phyloP scores from a whole-genome alignment of 139 green algal species.

The Medakamo hakoo region DNA sequence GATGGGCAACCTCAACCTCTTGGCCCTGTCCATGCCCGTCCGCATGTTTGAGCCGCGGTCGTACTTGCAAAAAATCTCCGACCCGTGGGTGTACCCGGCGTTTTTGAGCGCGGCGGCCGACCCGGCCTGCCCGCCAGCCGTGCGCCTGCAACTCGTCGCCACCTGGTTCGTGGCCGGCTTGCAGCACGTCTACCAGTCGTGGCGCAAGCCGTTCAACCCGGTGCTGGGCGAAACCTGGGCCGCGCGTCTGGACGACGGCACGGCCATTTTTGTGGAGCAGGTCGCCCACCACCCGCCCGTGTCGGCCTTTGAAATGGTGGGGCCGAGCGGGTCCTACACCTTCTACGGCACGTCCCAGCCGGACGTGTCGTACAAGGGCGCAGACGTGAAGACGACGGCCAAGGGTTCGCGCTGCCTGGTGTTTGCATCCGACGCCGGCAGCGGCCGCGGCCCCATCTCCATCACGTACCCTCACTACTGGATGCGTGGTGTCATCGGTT shows the following conservation, averaged over 20 bases:
- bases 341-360: constrained; percentile 56
- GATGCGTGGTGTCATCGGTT: constrained; percentile 22
- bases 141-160: constrained; percentile 49
- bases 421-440: constrained; percentile 40
- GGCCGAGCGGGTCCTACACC: constrained; percentile 28
- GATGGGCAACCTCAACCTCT: constrained; percentile 59
- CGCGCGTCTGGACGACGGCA: constrained; percentile 33
- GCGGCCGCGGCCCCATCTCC: constrained; percentile 33
- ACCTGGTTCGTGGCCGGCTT: constrained; percentile 58
- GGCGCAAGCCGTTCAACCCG: constrained; percentile 77
- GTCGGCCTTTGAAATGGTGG: constrained; percentile 54
- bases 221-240: constrained; percentile 79
- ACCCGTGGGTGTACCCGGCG: constrained; percentile 48
- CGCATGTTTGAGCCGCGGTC: constrained; percentile 65
- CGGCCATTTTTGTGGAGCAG: constrained; percentile 59
- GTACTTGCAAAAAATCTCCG: constrained; percentile 73
- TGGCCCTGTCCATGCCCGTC: constrained; percentile 64
- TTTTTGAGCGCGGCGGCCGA: constrained; percentile 27
- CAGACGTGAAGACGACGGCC: constrained; percentile 53
- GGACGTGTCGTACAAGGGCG: constrained; percentile 41
- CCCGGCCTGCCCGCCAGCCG: constrained; percentile 27
- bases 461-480: constrained; percentile 50
- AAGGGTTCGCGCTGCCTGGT: constrained; percentile 38
- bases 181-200: constrained; percentile 32
- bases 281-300: constrained; percentile 58